Evolutionary conservation across 1,284 basidiomycete species (phyloP).

Genomic region (Leccinum solheimii): DNA sequence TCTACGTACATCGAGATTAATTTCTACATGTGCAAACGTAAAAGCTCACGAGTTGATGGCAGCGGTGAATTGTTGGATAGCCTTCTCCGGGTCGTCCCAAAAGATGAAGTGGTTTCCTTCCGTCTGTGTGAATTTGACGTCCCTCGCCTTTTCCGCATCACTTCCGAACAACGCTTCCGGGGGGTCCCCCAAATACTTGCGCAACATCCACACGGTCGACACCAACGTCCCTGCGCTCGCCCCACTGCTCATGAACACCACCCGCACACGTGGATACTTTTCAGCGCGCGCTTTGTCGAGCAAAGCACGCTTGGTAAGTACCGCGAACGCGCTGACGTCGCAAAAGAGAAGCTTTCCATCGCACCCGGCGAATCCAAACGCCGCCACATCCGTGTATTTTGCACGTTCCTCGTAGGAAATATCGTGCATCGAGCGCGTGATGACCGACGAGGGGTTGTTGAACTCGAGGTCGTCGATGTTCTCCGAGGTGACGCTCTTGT

Average conservation of each 20-base stretch:
- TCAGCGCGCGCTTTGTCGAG: constrained; percentile 21
- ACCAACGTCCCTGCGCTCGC: constrained; percentile 18
- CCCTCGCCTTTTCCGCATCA: constrained; percentile 24
- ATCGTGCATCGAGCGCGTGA: constrained; percentile 17
- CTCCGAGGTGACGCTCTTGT: constrained; percentile 21
- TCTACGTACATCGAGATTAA: neutral
- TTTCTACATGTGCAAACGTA: neutral
- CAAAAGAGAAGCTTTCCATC: constrained; percentile 19
- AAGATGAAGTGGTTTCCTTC: constrained; percentile 35
- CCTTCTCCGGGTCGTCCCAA: constrained; percentile 31
- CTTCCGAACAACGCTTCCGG: constrained; percentile 14
- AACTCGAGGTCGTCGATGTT: constrained; percentile 27
- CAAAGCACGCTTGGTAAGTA: constrained; percentile 20
- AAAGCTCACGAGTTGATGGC: constrained; percentile 15
- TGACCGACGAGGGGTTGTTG: neutral
- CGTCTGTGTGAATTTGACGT: constrained; percentile 15
- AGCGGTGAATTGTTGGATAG: constrained; percentile 20
- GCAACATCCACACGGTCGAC: constrained; percentile 19
- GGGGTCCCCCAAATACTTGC: constrained; percentile 7
- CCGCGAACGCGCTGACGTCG: constrained; percentile 5
- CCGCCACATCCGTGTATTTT: constrained; percentile 14
- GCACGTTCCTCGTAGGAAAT: constrained; percentile 20
- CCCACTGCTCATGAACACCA: constrained; percentile 26
- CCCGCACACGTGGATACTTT: constrained; percentile 19
- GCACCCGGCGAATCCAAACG: constrained; percentile 6